Base-by-base conservation (phyloP, 352 stramenopile species). In the Phytophthora parvispora region DNA sequence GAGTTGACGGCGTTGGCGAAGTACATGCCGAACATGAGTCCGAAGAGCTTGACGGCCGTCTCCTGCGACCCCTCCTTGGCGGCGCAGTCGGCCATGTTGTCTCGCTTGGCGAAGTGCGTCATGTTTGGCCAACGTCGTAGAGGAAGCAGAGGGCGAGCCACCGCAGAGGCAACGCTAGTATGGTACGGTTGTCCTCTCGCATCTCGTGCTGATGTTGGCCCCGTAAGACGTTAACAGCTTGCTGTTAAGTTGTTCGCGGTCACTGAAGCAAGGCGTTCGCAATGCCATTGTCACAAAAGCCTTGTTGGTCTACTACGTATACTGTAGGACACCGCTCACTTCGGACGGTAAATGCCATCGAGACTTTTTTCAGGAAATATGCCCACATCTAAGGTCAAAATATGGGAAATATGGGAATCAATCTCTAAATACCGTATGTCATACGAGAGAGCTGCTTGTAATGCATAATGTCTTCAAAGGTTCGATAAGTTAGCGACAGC, bases 21-120 rank as follows among this genome's bases (percentile, higher is more conserved):
- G 74, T 94, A 92, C 81, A 93, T 94, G 69, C 82, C 95, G 38
- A 94, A 88, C 18, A 97, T 60, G 61, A 99, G 89, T 6, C 97
- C 97, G 62, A 98, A 80, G 5, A 99, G 81, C 65, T 94, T 98
- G 7, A 99, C 96, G 0, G 97, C 83, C 7, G 96, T 99, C 85
- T 99, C 97, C 76, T 99, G 97, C 1, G 95, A 98, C 0, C 89
- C 94, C 80, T 99, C 97, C 72, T 99, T 99, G 38, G 96, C 93
- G 27, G 91, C 93, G 50, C 98, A 92, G 78, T 99, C 97, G 4
- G 87, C 87, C 87, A 94, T 94, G 60, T 94, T 94, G 71, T 94
- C 87, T 24, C 77, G 67, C 66, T 94, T 91, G 38, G 92, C 91
- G 56, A 98, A 97, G 69, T 98, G 93, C 22, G 86, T 88, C 73